Conservation (phyloP, 2,329 filamentous ascomycete genomes). For the Ambrosiella cleistominuta region DNA sequence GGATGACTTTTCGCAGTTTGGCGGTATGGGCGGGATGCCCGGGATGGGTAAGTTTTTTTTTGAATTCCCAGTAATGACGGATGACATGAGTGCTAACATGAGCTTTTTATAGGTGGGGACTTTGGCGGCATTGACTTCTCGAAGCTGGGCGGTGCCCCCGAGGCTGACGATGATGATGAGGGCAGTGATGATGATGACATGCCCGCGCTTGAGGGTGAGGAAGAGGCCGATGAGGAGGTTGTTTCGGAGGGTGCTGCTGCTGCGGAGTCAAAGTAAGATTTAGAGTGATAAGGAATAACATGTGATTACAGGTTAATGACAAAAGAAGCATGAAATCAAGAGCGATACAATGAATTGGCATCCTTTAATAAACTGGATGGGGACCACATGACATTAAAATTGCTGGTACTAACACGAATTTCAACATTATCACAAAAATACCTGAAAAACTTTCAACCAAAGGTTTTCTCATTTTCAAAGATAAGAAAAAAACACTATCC, state of each 20-base stretch:
- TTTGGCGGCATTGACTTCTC: constrained; percentile 87
- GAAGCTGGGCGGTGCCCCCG: constrained; percentile 54
- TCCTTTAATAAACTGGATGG: neutral
- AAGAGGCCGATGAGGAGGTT: constrained; percentile 27
- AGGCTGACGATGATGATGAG: constrained; percentile 23
- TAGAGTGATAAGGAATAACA: neutral
- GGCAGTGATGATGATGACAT: constrained; percentile 57
- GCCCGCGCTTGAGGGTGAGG: constrained; percentile 57
- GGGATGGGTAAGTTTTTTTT: constrained; percentile 24
- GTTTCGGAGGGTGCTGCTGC: constrained; percentile 12
- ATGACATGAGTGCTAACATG: neutral
- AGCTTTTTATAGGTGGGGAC: constrained; percentile 30
- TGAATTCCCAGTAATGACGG: neutral
- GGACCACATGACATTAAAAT: too few species aligned
- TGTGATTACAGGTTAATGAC: neutral
- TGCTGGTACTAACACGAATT: too few species aligned
- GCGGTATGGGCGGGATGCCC: constrained; percentile 41
- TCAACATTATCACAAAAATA: neutral
- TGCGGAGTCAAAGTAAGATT: constrained; percentile 7
- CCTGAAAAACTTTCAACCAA: neutral
- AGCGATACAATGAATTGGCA: neutral
- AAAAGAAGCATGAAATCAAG: constrained; percentile 2
- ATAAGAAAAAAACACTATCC: neutral
- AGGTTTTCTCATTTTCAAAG: constrained; percentile 2
- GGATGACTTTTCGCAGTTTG: constrained; percentile 58